Evolutionary conservation across 2,329 filamentous ascomycete species (phyloP).

Genomic region (Pseudofabraea citricarpa): DNA sequence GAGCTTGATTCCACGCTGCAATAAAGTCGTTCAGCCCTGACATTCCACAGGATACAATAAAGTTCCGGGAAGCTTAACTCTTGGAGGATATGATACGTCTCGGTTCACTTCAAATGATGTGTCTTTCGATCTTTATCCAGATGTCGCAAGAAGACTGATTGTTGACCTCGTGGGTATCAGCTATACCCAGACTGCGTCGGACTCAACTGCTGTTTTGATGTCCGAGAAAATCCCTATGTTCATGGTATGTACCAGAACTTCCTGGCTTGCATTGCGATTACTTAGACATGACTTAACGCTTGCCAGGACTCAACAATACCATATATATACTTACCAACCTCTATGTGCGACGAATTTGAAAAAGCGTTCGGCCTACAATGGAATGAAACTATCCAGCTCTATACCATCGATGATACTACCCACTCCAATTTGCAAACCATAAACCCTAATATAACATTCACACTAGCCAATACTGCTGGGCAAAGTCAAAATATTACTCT

Average conservation of each 20-base stretch:
- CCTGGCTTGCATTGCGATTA: too few species aligned
- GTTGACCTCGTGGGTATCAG: conserved; percentile 30
- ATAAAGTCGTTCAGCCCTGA: not conserved
- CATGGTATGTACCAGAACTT: not conserved
- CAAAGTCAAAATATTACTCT: conserved; percentile 24
- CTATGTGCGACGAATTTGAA: conserved; percentile 30
- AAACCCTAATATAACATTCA: conserved; percentile 30
- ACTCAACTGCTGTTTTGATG: not conserved
- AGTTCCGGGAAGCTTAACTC: conserved; percentile 31
- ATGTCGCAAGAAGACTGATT: conserved; percentile 31
- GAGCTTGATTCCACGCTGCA: conserved; percentile 9
- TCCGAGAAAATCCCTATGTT: not conserved
- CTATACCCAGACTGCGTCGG: conserved; percentile 21
- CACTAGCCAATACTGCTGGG: conserved; percentile 21
- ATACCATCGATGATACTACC: conserved; percentile 26
- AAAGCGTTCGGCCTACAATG: conserved; percentile 28
- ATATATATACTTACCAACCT: conserved; percentile 31
- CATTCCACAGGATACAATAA: conserved; percentile 15
- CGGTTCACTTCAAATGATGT: conserved; percentile 31
- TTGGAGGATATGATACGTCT: conserved; percentile 35
- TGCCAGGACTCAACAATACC: conserved; percentile 32
- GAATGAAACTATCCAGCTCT: conserved; percentile 27
- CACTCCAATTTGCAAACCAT: conserved; percentile 18
- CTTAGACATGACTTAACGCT: conserved; percentile 11
- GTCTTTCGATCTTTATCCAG: conserved; percentile 32